Base-by-base conservation (phyloP, 2,329 filamentous ascomycete species). In the Pleomassaria siparia region DNA sequence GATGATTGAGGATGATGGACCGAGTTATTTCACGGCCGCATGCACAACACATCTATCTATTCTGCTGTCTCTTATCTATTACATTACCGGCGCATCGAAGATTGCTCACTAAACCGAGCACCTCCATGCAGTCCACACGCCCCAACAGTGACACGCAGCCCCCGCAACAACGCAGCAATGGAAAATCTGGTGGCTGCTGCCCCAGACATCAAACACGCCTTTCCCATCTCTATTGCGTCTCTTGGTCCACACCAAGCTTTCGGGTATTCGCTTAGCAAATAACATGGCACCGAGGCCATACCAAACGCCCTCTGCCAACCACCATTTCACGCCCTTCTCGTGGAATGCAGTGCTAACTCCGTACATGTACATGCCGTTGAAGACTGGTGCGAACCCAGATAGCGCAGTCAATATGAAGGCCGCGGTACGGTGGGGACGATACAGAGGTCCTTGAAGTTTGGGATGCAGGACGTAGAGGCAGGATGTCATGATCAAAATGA, bases 391-490 rank as follows among this genome's bases (percentile, higher is more conserved):
- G 15, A 60, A 49, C 9, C 58, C 58, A 2, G 54, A 58, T 8
- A 58, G 43, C 13, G 50, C 50, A n/a, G 58, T 60, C 3, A 54
- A 32, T 11, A 59, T 52, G 24, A 60, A 60, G 1, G 54, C 58
- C 1, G 54, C 28, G 4, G 58, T 60, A 32, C 58, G 58, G 30
- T 57, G 54, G 2, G 55, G 29, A 1, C 58, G 46, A 35, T 52
- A 60, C 11, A 49, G 58, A 32, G 63, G 64, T 16, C 56, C 56
- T 39, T 60, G 58, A 15, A 73, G 60, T 12, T 55, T 45, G 1
- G 70, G 71, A 40, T 67, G 69, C 18, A 74, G 50, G 18, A 73
- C 62, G 4, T 72, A 51, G 2, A 59, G 46, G 10, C 63, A 63
- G 1, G 67, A 72, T 7, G 60, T 45, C 5, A 54, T 33, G 16